Evolutionary conservation across 768 basidiomycete genomes (phyloP).

Genomic region (Kwoniella mangroviensis): DNA sequence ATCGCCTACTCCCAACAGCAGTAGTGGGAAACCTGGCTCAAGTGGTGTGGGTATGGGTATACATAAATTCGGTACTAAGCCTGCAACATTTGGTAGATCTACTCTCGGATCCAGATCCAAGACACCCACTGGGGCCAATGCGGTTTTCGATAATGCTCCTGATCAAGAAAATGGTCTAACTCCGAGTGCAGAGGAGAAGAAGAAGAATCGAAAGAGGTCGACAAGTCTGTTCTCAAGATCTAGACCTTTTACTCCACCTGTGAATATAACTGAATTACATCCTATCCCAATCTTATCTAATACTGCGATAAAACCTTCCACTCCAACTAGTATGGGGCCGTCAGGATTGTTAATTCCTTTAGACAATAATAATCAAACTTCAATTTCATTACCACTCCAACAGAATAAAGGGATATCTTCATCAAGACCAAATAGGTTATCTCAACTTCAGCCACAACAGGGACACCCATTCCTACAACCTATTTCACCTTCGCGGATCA

Average conservation of each 20-base stretch:
- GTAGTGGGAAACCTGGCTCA: slow-evolving; percentile 1
- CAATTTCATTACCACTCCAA: slow-evolving; percentile 9
- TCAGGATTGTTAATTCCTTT: background rate
- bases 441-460: background rate
- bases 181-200: slow-evolving; percentile 8
- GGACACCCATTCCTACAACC: background rate
- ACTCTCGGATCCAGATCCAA: slow-evolving; percentile 7
- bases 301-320: slow-evolving; percentile 1
- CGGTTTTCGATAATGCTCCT: background rate
- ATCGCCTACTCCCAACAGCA: background rate
- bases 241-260: slow-evolving; percentile 38
- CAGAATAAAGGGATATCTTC: background rate
- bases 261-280: slow-evolving; percentile 26
- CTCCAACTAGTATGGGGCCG: slow-evolving; percentile 1
- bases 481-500: background rate
- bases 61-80: slow-evolving; percentile 29
- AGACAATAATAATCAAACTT: slow-evolving; percentile 1
- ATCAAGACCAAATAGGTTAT: background rate
- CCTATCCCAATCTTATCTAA: slow-evolving; percentile 21
- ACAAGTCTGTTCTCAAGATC: slow-evolving; percentile 31
- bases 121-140: slow-evolving; percentile 4
- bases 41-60: background rate
- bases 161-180: background rate
- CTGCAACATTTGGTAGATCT: slow-evolving; percentile 8
- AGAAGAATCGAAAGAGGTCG: slow-evolving; percentile 25